Percentiles rank a stretch among this genome's conserved stretches.
Conservation (phyloP, 164 flowering plant species). For the Liriodendron chinense region DNA sequence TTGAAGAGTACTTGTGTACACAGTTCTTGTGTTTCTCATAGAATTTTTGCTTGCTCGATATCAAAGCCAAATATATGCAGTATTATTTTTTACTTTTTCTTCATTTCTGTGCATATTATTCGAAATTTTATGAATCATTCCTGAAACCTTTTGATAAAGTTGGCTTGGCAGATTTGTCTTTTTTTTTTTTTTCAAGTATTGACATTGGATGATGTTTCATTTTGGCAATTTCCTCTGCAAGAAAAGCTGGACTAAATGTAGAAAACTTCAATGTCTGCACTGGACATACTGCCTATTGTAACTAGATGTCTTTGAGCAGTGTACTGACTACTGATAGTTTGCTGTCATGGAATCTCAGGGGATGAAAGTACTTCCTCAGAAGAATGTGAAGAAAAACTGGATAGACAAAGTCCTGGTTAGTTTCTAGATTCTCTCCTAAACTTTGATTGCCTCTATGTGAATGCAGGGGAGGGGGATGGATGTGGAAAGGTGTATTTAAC, state of each 20-base stretch:
- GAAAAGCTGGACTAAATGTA: neutral
- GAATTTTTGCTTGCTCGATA: too few species aligned
- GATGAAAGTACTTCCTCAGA: slow-evolving; percentile 39
- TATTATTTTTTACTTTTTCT: neutral
- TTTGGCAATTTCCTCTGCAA: neutral
- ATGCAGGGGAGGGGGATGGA: neutral
- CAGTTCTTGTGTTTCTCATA: too few species aligned
- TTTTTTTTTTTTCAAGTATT: too few species aligned
- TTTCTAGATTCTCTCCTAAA: slow-evolving; percentile 1
- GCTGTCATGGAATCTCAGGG: slow-evolving; percentile 29
- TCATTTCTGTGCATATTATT: neutral
- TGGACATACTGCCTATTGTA: neutral
- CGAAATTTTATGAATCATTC: too few species aligned
- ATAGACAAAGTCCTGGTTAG: slow-evolving; percentile 34
- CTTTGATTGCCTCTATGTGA: neutral
- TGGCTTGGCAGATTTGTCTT: neutral
- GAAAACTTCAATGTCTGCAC: neutral
- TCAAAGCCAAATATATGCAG: neutral
- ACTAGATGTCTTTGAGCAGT: neutral
- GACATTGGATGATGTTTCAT: neutral
- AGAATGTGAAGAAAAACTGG: slow-evolving; percentile 29
- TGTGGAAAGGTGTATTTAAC: neutral
- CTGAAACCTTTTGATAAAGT: neutral
- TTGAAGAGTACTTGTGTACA: too few species aligned
- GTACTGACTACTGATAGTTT: neutral